Evolutionary conservation across 2,329 filamentous ascomycete genomes (phyloP), one percentile per base, ranked within the genome.

Genomic region (Neopestalotiopsis sp.): DNA sequence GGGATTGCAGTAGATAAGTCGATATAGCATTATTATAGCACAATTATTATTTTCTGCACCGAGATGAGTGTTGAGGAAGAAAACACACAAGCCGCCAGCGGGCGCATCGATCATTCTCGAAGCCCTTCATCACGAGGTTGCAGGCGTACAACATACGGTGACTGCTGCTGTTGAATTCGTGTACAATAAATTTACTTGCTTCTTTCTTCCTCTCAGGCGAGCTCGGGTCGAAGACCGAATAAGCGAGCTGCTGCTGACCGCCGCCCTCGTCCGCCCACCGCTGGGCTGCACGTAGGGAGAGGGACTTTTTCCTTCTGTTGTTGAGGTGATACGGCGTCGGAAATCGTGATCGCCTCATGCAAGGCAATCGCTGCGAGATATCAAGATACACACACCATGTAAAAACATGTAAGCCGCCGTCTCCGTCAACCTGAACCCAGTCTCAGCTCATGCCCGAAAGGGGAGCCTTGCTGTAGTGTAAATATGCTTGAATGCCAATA

Each of bases 401-500:
- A 38, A 38, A 38, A 38, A 10, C 10, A 53, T 53, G 45, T 53
- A 24, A 53, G 45, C 45, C 45, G 45, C 45, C n/a, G 45, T 53
- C n/a, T 53, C 45, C 45, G 45, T 24, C 45, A n/a, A 53, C 45
- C 17, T 53, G 45, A 53, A 53, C 45, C n/a, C n/a, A 53, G 45
- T 20, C 45, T 53, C 45, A 53, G 45, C 45, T 53, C 45, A 53
- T 53, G 45, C 45, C 20, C 45, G 4, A n/a, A 17, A 20, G 17
- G 20, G 45, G 45, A 17, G 45, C 45, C 45, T 20, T n/a, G 17
- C 45, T 53, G 20, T n/a, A 53, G 34, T 38, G 34, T 10, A 53
- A 20, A 20, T 53, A 53, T 53, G 45, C 45, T 53, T 53, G 45
- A 53, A n/a, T 53, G 45, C 45, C 45, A 53, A 53, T 53, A 53